Conservation (phyloP, 495 filamentous ascomycete species). For the Penicillium desertorum region DNA sequence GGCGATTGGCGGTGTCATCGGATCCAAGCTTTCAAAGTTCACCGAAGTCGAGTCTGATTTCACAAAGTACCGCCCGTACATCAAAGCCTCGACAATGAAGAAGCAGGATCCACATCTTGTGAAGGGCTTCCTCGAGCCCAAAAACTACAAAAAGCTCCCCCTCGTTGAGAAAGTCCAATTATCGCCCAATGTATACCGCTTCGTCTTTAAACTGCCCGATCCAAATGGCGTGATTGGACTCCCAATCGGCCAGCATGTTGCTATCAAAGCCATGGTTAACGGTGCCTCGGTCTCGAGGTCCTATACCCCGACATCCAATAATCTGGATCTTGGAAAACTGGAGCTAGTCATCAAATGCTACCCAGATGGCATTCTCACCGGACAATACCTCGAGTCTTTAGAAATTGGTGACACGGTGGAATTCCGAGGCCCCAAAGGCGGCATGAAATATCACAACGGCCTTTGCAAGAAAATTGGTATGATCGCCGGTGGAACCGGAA, state of each 20-base stretch:
- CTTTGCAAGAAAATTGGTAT: slow-evolving; percentile 42
- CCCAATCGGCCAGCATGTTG: slow-evolving; percentile 54
- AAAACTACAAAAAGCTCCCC: slow-evolving; percentile 45
- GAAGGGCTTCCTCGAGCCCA: slow-evolving; percentile 44
- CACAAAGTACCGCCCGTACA: slow-evolving; percentile 36
- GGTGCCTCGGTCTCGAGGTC: slow-evolving; percentile 43
- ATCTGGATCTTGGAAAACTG: slow-evolving; percentile 42
- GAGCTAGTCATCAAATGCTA: slow-evolving; percentile 52
- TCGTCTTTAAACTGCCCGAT: slow-evolving; percentile 48
- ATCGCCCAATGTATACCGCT: slow-evolving; percentile 45
- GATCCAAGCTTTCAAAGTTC: slow-evolving; percentile 23
- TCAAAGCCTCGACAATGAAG: slow-evolving; percentile 24
- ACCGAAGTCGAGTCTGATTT: slow-evolving; percentile 34
- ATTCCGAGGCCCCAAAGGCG: slow-evolving; percentile 48
- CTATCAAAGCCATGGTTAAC: slow-evolving; percentile 44
- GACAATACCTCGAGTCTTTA: slow-evolving; percentile 45
- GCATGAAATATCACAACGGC: slow-evolving; percentile 40
- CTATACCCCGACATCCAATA: slow-evolving; percentile 52
- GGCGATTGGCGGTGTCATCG: slow-evolving; percentile 18
- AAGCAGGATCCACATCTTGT: slow-evolving; percentile 31
- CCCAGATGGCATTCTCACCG: slow-evolving; percentile 45
- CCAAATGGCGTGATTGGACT: slow-evolving; percentile 43
- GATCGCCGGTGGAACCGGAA: slow-evolving; percentile 54
- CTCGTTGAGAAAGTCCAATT: slow-evolving; percentile 42
- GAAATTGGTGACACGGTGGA: slow-evolving; percentile 40